Evolutionary conservation across 140 eudicot species (phyloP), one percentile per base, ranked within the genome.

Genomic region (Stevia rebaudiana): DNA sequence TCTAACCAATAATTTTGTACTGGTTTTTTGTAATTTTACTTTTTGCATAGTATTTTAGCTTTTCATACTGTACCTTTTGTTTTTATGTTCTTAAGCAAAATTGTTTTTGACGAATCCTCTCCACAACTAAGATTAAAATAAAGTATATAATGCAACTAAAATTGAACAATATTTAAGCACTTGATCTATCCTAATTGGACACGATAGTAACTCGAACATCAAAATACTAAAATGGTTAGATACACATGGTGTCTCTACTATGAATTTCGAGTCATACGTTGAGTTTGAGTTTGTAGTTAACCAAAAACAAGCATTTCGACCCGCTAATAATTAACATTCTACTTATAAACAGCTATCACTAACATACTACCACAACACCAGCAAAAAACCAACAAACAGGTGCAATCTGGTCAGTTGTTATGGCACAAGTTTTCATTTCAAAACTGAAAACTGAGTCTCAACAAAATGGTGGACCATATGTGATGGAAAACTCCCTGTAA

Each of bases 311-410:
- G 42, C 33, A 19, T 64, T 52, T 72, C 6, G 41, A n/a, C 43
- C 24, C 66, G 58, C 72, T 61, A 72, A 17, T 3, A 69, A 43
- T 19, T 65, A 31, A 55, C 21, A 18, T 13, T 6, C 44, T 51
- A 62, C 19, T 46, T 53, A 42, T 73, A 42, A 54, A 54, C 78
- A 72, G 48, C 41, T 72, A 71, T 62, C 41, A 39, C 55, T 61
- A 62, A 28, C 33, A 47, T 31, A 39, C 23, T 33, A 54, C 73
- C 41, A 55, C 17, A 63, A 63, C 71, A 61, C 9, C 3, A 47
- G 52, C 68, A 15, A 22, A 31, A 6, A 54, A 63, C 25, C 42
- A 18, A 52, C 11, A 16, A 25, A 58, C 59, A 37, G 30, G 51
- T 61, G 33, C 61, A 33, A 22, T 60, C 61, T 60, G 61, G 53